Evolutionary conservation across 2,329 filamentous ascomycete species (phyloP).

Genomic region (Trichoderma pleuroti): DNA sequence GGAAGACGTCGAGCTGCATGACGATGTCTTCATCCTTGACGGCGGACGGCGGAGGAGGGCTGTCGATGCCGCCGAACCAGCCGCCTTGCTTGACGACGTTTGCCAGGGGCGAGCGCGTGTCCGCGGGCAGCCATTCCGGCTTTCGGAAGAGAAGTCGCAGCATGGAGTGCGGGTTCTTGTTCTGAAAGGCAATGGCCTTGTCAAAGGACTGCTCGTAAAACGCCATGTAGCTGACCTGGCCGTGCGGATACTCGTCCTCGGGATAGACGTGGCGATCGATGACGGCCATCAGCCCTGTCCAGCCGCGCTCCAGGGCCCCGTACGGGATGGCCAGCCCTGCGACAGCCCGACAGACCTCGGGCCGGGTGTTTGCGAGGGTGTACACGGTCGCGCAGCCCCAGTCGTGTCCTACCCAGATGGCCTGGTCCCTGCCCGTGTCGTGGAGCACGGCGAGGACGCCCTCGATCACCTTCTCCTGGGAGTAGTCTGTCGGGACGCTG

Average conservation of each 20-base stretch:
- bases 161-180: slow-evolving; percentile 21
- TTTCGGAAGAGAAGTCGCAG: slow-evolving; percentile 15
- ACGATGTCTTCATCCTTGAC: neutral
- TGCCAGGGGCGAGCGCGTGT: slow-evolving; percentile 13
- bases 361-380: slow-evolving; percentile 29
- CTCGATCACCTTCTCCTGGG: slow-evolving; percentile 27
- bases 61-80: slow-evolving; percentile 20
- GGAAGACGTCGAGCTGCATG: slow-evolving; percentile 21
- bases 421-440: slow-evolving; percentile 32
- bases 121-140: neutral
- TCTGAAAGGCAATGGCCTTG: slow-evolving; percentile 21
- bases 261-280: slow-evolving; percentile 46
- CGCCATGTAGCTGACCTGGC: slow-evolving; percentile 33
- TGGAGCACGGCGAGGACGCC: slow-evolving; percentile 31
- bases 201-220: slow-evolving; percentile 30
- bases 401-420: slow-evolving; percentile 46
- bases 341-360: slow-evolving; percentile 27
- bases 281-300: slow-evolving; percentile 33
- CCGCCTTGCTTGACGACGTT: slow-evolving; percentile 16
- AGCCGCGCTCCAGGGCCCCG: slow-evolving; percentile 38
- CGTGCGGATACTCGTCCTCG: slow-evolving; percentile 36
- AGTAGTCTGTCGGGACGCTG: slow-evolving; percentile 25
- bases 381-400: slow-evolving; percentile 35
- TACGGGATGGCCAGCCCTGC: slow-evolving; percentile 39
- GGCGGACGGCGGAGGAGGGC: neutral